Percentiles rank a stretch among this genome's conserved stretches.
These are phyloP conservation scores for Lolium multiflorum DNA, from an alignment of 176 grass and related monocot genomes.

Conservation along the genomic window DNA sequence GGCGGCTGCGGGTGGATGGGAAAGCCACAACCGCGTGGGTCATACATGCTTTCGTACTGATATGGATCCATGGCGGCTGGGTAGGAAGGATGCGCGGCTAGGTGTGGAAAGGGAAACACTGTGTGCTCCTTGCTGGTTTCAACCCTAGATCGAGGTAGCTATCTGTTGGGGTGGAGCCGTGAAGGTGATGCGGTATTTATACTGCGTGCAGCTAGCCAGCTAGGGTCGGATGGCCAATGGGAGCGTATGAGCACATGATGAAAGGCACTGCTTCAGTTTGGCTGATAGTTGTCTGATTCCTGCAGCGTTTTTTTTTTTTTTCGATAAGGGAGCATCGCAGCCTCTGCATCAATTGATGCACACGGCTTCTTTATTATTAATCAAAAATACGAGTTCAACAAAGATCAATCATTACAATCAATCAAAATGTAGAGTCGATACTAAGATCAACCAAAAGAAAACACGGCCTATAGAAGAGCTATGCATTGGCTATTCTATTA, in stretches of 20 bases:
- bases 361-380: too few species aligned
- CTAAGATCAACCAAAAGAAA: too few species aligned
- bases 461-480: too few species aligned
- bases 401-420: too few species aligned
- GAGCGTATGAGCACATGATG: slow-evolving; percentile 28
- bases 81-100: slow-evolving; percentile 43
- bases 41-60: slow-evolving; percentile 50
- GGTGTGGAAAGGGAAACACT: slow-evolving; percentile 16
- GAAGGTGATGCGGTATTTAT: slow-evolving; percentile 45
- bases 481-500: too few species aligned
- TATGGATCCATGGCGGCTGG: slow-evolving; percentile 56
- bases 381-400: too few species aligned
- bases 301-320: too few species aligned
- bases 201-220: background rate
- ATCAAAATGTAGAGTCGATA: too few species aligned
- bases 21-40: slow-evolving; percentile 48
- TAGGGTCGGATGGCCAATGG: slow-evolving; percentile 1
- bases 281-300: background rate
- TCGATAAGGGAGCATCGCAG: too few species aligned
- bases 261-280: slow-evolving; percentile 6
- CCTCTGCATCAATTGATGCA: too few species aligned
- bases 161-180: slow-evolving; percentile 27
- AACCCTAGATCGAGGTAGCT: slow-evolving; percentile 40
- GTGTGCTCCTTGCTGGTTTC: slow-evolving; percentile 42
- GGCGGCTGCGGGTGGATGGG: slow-evolving; percentile 49